A percentile compares a stretch with the other conserved stretches of the same genome.
These are phyloP conservation scores for Daldinia childiae DNA, from an alignment of 495 filamentous ascomycete species.

Conservation along the genomic window DNA sequence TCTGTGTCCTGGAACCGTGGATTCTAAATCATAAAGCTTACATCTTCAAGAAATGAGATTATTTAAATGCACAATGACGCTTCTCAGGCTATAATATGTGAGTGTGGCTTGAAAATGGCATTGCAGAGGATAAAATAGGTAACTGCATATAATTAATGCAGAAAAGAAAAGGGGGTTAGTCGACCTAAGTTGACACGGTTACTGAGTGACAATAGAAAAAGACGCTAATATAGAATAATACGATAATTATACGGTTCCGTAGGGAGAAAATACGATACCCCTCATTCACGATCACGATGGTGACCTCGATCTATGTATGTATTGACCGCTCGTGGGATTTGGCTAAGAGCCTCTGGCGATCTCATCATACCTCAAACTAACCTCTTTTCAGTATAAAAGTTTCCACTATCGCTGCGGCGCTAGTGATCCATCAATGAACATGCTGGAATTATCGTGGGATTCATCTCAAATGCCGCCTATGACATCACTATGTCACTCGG, in stretches of 20 bases:
- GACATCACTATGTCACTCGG: conserved; percentile 36
- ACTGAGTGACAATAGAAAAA: too few species aligned
- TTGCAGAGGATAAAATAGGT: background rate
- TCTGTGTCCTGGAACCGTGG: background rate
- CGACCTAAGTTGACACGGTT: conserved; percentile 4
- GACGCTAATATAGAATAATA: too few species aligned
- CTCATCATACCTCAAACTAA: conserved; percentile 38
- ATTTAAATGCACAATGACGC: conserved; percentile 34
- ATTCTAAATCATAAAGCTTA: background rate
- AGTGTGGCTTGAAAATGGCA: background rate
- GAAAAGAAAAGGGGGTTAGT: conserved; percentile 17
- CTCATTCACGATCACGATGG: conserved; percentile 18
- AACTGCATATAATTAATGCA: background rate
- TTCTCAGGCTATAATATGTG: background rate
- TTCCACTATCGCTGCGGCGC: conserved; percentile 20
- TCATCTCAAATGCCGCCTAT: conserved; percentile 14
- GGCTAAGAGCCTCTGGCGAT: conserved; percentile 36
- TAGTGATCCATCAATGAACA: conserved; percentile 7
- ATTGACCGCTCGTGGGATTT: conserved; percentile 12
- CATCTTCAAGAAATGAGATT: background rate
- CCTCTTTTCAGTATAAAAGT: conserved; percentile 12
- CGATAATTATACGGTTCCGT: background rate
- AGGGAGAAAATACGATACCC: conserved; percentile 19
- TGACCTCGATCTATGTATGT: conserved; percentile 1
- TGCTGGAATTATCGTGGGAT: conserved; percentile 27